Conservation (phyloP, 148 eudicot species). For the Rheum nobile region DNA sequence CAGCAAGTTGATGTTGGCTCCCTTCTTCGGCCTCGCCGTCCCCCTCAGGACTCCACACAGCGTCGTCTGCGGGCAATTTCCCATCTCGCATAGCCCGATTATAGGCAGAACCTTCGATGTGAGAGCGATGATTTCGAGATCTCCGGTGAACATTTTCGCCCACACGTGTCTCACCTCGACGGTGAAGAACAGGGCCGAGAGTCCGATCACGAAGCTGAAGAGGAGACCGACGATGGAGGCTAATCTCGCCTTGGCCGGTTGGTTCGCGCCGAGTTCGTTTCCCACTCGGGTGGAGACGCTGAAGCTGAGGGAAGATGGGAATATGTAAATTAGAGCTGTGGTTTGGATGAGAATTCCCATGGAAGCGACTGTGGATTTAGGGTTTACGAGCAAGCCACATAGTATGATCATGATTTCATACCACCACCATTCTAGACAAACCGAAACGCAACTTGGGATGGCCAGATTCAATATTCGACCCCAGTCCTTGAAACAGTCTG, state of each 20-base stretch:
- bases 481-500: constrained; percentile 41
- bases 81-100: constrained; percentile 70
- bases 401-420: constrained; percentile 71
- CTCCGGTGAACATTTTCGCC: constrained; percentile 54
- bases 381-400: constrained; percentile 49
- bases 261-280: constrained; percentile 51
- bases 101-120: constrained; percentile 53
- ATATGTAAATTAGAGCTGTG: constrained; percentile 57
- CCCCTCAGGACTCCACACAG: constrained; percentile 65
- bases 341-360: constrained; percentile 78
- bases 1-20: constrained; percentile 47
- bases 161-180: constrained; percentile 35
- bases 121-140: constrained; percentile 36
- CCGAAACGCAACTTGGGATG: constrained; percentile 67
- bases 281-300: constrained; percentile 64
- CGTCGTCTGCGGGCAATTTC: constrained; percentile 74
- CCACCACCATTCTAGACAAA: constrained; percentile 93
- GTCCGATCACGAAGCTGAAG: constrained; percentile 38
- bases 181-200: constrained; percentile 45
- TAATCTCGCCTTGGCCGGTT: constrained; percentile 35
- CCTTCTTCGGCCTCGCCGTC: constrained; percentile 52
- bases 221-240: constrained; percentile 47
- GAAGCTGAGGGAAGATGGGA: constrained; percentile 64
- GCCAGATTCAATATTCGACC: constrained; percentile 37
- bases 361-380: constrained; percentile 46